Base-by-base conservation (phyloP, 2,329 filamentous ascomycete species). In the Fusarium sp. region DNA sequence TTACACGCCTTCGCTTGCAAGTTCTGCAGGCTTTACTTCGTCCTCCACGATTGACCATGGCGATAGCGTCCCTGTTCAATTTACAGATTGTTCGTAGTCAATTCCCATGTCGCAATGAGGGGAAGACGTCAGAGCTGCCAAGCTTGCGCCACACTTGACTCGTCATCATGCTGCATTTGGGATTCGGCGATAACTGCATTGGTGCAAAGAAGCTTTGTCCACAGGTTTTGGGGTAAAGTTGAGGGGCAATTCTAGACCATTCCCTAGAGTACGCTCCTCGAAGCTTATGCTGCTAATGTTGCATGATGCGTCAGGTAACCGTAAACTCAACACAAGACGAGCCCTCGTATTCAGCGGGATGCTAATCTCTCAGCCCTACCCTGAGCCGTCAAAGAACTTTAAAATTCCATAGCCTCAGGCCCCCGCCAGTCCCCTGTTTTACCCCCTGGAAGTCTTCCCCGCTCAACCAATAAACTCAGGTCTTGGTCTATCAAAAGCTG, bases 11-110 rank as follows among this genome's bases (percentile, higher is more conserved):
- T 45, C 54, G 62, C 43, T 54, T 65, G 62, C 62, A 65, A 1
- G 62, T 65, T 14, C 17, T 60, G 20, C 62, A 65, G 2, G 62
- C 62, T 61, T 60, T 65, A 19, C 61, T 65, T 15, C 62, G 55
- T 11, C 62, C 62, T 4, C 62, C 62, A 3, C 62, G 46, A 20
- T 65, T 65, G 10, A 65, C 62, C 62, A 65, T 65, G 37, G 7
- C 25, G 30, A 41, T 35, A 8, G 9, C 8, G 3, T 27, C 25
- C 4, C 2, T 3, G 7, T 7, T 3, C 48, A 9, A 14, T 44
- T 4, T 3, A 15, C 7, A 15, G 14, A 4, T 8, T 13, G 15
- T 33, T 25, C 13, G 32, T n/a, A 7, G 23, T 10, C 23, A 7
- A 33, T 10, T 22, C 7, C 7, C 3, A 45, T 15, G 7, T 37